Percentiles rank a stretch among this genome's conserved stretches.
Conservation (phyloP, 805 yeast species). For the Lipomyces sp. region DNA sequence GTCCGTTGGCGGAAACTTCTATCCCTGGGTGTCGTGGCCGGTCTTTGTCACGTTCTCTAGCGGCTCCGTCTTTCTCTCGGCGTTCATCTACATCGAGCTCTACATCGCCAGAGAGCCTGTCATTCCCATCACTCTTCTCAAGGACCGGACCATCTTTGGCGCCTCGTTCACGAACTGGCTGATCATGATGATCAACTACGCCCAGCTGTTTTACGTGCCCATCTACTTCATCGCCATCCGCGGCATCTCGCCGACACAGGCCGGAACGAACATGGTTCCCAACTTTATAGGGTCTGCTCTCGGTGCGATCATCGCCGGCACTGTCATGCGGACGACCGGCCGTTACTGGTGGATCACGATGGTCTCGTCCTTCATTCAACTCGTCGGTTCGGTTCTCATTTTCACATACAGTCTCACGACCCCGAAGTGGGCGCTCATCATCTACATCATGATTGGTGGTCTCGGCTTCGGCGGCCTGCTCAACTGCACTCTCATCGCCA, state of each 20-base stretch:
- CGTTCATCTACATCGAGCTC: slow-evolving; percentile 53
- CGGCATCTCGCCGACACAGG: slow-evolving; percentile 51
- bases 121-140: slow-evolving; percentile 57
- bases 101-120: slow-evolving; percentile 59
- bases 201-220: slow-evolving; percentile 67
- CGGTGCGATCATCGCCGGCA: slow-evolving; percentile 67
- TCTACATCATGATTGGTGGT: slow-evolving; percentile 48
- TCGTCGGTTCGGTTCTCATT: slow-evolving; percentile 17
- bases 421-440: slow-evolving; percentile 14
- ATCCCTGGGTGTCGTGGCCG: slow-evolving; percentile 46
- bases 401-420: slow-evolving; percentile 12
- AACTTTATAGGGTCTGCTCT: slow-evolving; percentile 65
- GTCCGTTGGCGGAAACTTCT: slow-evolving; percentile 60
- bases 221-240: slow-evolving; percentile 58
- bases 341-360: slow-evolving; percentile 29
- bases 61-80: slow-evolving; percentile 38
- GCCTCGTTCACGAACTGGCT: slow-evolving; percentile 71
- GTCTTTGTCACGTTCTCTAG: slow-evolving; percentile 40
- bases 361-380: slow-evolving; percentile 28
- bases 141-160: slow-evolving; percentile 57
- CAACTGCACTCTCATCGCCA: slow-evolving; percentile 58
- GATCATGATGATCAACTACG: slow-evolving; percentile 62
- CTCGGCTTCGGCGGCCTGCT: slow-evolving; percentile 54
- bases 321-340: slow-evolving; percentile 65
- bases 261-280: slow-evolving; percentile 49